Evolutionary conservation across 2,329 filamentous ascomycete species (phyloP).

Genomic region (Trichoderma brevicompactum): DNA sequence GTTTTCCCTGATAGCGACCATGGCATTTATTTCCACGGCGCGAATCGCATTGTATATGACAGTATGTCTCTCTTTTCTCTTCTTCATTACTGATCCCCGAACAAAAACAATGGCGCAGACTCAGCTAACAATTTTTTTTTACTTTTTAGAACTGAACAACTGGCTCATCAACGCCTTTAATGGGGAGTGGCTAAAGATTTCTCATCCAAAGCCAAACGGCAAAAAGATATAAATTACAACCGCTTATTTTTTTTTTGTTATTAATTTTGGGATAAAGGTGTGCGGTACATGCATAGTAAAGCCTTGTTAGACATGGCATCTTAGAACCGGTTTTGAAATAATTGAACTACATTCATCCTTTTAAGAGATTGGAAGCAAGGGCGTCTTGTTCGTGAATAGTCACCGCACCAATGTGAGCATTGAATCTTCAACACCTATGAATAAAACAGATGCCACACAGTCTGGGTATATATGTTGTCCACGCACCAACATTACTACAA

Average conservation of each 20-base stretch:
- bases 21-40: conserved; percentile 92
- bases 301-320: background rate
- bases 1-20: conserved; percentile 97
- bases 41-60: conserved; percentile 87
- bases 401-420: too few relatives aligned
- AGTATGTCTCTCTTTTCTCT: conserved; percentile 62
- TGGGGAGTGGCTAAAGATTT: conserved; percentile 80
- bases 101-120: background rate
- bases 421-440: too few relatives aligned
- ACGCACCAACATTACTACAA: too few relatives aligned
- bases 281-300: background rate
- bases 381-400: too few relatives aligned
- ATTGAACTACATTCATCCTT: background rate
- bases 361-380: too few relatives aligned
- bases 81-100: background rate
- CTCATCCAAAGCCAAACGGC: conserved; percentile 53
- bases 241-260: background rate
- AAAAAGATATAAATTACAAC: conserved; percentile 30
- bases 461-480: too few relatives aligned
- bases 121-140: background rate
- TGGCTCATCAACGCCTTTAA: conserved; percentile 99
- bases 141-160: conserved; percentile 68
- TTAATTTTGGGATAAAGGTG: background rate
- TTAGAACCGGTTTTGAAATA: background rate
- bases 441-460: too few relatives aligned